Evolutionary conservation across 2,329 filamentous ascomycete species (phyloP), one percentile per base, ranked within the genome.

Genomic region (Trichophyton rubrum): DNA sequence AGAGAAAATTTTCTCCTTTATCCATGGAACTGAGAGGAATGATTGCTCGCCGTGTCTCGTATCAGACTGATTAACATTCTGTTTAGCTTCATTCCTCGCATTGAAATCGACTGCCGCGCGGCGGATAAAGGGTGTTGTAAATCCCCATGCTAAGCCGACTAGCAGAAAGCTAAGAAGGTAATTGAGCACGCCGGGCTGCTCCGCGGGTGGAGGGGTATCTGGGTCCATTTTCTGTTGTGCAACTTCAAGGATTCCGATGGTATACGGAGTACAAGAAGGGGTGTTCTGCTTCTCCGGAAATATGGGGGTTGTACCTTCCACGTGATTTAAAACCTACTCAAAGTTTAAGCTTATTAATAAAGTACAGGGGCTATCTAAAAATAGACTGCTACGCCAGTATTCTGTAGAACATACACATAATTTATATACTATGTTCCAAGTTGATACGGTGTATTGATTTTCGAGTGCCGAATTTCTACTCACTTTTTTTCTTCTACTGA

Each of bases 121-220:
- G 24, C 91, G 86, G 79, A 97, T 95, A 77, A 97, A 96, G 60
- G 87, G 86, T 20, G 90, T 95, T 0, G 90, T 96, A 67, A 95
- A 84, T 58, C 91, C 92, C 92, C 92, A 97, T 66, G 90, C 91
- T 24, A 93, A 78, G 59, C 91, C 90, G 66, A 97, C 91, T 62
- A 96, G 84, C 59, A 96, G 80, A 79, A 96, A 96, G 67, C 89
- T 89, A 62, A 92, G 79, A 64, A 93, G 80, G 79, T 93, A 96
- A 76, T 90, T 91, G 77, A 95, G 80, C 65, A 73, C 66, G 4
- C 69, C 68, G 11, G 77, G 75, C 30, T 73, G 72, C 13, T 68
- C 62, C 27, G 63, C 38, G 9, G 68, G 58, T 13, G 68, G 61
- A 13, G 66, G 66, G 33, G 66, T 63, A 40, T 72, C 71, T 27